Evolutionary conservation across 2,329 filamentous ascomycete genomes (phyloP).

Genomic region (Colletotrichum falcatum): DNA sequence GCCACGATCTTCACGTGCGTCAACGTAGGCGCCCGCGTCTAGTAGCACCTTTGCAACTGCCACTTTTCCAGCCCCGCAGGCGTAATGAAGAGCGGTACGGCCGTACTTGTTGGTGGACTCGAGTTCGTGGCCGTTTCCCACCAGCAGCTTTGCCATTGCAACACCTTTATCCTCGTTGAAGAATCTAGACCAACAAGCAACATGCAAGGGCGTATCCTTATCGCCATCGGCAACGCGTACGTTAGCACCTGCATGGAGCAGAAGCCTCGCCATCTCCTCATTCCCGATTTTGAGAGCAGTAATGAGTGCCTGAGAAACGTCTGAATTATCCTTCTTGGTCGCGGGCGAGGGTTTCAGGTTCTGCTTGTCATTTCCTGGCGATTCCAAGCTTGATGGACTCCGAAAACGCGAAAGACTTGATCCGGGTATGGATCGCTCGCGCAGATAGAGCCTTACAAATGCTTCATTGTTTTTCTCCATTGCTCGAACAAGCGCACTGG

Average conservation of each 20-base stretch:
- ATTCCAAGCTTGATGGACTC: rapidly evolving
- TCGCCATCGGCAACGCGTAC: rapidly evolving
- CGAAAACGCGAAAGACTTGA: not conserved
- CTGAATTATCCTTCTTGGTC: not conserved
- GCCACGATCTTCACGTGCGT: rapidly evolving
- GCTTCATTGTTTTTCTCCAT: not conserved
- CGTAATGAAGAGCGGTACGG: rapidly evolving
- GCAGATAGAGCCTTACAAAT: not conserved
- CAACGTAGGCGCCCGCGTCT: not conserved
- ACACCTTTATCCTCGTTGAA: not conserved
- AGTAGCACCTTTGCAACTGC: not conserved
- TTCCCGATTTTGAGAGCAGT: not conserved
- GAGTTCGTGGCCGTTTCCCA: not conserved
- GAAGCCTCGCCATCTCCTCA: not conserved
- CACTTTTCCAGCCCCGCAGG: rapidly evolving
- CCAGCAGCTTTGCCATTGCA: not conserved
- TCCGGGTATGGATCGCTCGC: rapidly evolving
- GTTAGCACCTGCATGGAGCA: not conserved
- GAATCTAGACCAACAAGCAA: too few relatives aligned
- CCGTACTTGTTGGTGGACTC: rapidly evolving
- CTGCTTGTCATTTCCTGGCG: too few relatives aligned
- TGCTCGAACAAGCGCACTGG: not conserved
- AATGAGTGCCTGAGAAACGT: not conserved
- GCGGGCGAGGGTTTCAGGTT: too few relatives aligned
- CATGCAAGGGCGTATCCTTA: not conserved